Conservation (phyloP, 306 rosid genomes). For the Sicyos edulis region DNA sequence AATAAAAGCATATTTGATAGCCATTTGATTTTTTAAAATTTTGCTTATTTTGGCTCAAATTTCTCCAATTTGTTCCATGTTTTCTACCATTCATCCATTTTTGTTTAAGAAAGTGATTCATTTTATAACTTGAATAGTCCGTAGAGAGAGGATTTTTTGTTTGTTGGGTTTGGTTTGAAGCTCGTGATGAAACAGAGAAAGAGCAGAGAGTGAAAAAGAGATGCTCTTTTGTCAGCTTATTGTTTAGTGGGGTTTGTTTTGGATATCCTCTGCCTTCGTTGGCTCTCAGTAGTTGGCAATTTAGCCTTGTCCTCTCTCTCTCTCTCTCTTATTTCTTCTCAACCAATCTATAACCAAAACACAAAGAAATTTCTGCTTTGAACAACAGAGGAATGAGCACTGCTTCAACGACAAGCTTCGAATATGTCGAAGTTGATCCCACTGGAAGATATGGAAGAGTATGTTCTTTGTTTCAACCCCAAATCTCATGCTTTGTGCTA, state of each 20-base stretch:
- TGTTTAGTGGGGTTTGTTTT: constrained; percentile 27
- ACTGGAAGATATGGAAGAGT: constrained; percentile 99
- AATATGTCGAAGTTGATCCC: constrained; percentile 91
- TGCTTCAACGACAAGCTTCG: constrained; percentile 36
- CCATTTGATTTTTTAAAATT: no score
- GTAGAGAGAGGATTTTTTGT: no score
- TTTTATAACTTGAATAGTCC: no score
- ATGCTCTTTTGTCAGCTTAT: constrained; percentile 23
- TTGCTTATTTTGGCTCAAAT: no score
- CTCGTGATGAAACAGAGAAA: constrained; percentile 71
- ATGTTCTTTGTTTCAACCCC: constrained; percentile 21
- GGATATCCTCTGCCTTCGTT: constrained; percentile 35
- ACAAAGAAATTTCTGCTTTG: not conserved
- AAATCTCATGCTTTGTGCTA: constrained; percentile 15
- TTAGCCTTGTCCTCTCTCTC: constrained; percentile 29
- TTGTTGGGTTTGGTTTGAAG: constrained; percentile 34
- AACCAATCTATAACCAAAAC: constrained; percentile 27
- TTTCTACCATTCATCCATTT: no score
- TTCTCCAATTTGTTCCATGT: no score
- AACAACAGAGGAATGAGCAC: not conserved
- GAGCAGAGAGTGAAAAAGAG: constrained; percentile 8
- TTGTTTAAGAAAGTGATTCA: no score
- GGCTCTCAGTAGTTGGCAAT: constrained; percentile 44
- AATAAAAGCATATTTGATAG: no score
- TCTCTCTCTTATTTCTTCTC: not conserved